These are phyloP conservation scores for Sclerotinia borealis DNA, from an alignment of 2,329 filamentous ascomycete species.

Conservation along the genomic window DNA sequence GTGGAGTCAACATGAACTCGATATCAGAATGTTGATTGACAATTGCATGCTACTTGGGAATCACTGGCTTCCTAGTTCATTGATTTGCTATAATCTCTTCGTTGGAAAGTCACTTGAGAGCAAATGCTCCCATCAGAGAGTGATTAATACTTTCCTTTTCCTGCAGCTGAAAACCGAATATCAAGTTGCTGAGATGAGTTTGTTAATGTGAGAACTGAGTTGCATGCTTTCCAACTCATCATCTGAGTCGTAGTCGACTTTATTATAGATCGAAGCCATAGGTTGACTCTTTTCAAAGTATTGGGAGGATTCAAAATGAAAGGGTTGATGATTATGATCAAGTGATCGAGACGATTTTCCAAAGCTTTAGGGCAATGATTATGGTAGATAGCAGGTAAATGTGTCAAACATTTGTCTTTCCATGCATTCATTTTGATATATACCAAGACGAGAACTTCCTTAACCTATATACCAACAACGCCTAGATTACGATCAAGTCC, in stretches of 20 bases:
- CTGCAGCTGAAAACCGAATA: background rate
- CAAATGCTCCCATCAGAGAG: constrained; percentile 9
- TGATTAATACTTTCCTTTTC: background rate
- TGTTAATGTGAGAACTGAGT: background rate
- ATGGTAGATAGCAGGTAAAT: background rate
- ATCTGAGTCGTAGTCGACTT: constrained; percentile 4
- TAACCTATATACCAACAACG: background rate
- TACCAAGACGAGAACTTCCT: background rate
- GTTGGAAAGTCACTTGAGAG: constrained; percentile 4
- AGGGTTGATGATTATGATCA: background rate
- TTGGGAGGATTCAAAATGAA: background rate
- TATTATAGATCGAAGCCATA: constrained; percentile 7
- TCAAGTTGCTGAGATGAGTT: constrained; percentile 2
- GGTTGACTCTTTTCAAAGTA: background rate
- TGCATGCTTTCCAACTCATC: background rate
- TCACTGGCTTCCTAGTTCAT: background rate
- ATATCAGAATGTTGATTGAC: background rate
- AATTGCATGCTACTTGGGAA: background rate
- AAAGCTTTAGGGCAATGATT: background rate
- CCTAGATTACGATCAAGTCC: too few species aligned
- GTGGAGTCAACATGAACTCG: background rate
- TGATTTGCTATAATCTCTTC: constrained; percentile 5
- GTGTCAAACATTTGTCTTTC: background rate
- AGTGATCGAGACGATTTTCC: background rate
- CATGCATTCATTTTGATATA: background rate